Percentiles rank a stretch among this genome's conserved stretches.
phyloP scores from a whole-genome alignment of 2,329 filamentous ascomycete genomes.

The Trichoderma atrobrunneum region DNA sequence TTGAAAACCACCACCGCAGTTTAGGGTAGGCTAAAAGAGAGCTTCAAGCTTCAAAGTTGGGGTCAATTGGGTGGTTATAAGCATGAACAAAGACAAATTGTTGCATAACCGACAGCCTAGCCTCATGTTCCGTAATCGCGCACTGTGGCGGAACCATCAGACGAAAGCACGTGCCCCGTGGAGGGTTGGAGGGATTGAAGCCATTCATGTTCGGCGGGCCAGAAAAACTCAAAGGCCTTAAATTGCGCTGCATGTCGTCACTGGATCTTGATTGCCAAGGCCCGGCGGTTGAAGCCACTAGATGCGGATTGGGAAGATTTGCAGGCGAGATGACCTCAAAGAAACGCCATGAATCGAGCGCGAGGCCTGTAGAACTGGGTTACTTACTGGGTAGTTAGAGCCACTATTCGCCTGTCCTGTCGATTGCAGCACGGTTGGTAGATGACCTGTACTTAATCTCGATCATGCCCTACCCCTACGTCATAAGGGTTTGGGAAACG shows the following conservation, averaged over 20 bases:
- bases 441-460: neutral
- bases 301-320: neutral
- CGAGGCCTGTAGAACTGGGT: neutral
- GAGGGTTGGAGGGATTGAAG: no score
- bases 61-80: neutral
- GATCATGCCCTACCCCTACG: constrained; percentile 1
- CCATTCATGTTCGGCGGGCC: neutral
- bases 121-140: neutral
- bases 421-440: no score
- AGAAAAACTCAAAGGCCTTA: neutral
- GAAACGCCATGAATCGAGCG: neutral
- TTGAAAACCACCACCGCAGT: neutral
- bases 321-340: neutral
- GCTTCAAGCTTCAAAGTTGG: neutral
- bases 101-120: neutral
- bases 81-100: neutral
- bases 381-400: neutral
- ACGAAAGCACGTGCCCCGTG: neutral
- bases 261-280: neutral
- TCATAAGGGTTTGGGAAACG: neutral
- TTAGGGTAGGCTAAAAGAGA: neutral
- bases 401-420: neutral
- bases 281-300: neutral
- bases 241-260: neutral
- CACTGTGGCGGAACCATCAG: neutral